A percentile compares a stretch with the other conserved stretches of the same genome.
Evolutionary conservation across 495 filamentous ascomycete species (phyloP).

Genomic region (Terfezia claveryi): DNA sequence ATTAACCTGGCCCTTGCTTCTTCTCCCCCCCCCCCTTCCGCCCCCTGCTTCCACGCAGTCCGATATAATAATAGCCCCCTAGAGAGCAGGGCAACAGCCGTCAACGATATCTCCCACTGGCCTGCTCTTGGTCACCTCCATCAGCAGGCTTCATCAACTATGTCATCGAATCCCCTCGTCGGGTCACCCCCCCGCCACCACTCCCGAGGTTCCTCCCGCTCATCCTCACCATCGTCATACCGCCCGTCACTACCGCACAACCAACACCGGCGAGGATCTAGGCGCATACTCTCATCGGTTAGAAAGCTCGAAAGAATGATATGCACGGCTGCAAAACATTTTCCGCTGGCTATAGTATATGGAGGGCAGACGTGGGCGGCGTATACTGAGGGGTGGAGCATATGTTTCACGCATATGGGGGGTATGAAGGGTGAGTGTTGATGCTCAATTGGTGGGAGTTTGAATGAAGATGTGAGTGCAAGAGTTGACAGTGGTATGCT

Average conservation of each 20-base stretch:
- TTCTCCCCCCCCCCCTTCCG: no score
- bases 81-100: no score
- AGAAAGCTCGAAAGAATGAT: constrained; percentile 26
- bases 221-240: not conserved
- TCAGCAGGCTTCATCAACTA: no score
- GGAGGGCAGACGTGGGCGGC: constrained; percentile 72
- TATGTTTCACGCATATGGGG: constrained; percentile 33
- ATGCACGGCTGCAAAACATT: constrained; percentile 58
- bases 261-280: constrained; percentile 2
- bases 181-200: no score
- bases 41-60: no score
- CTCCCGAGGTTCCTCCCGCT: not conserved
- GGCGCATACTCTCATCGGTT: constrained; percentile 10
- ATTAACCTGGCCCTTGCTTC: no score
- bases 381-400: constrained; percentile 63
- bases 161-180: no score
- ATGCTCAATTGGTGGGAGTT: not conserved
- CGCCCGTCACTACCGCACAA: constrained; percentile 10
- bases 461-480: not conserved
- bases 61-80: no score
- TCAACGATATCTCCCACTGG: no score
- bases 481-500: constrained; percentile 2
- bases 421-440: constrained; percentile 43
- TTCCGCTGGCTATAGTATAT: constrained; percentile 78
- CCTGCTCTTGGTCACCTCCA: no score